phyloP scores from a whole-genome alignment of 1,139 yeast species.

The Pichiaceae sp. region DNA sequence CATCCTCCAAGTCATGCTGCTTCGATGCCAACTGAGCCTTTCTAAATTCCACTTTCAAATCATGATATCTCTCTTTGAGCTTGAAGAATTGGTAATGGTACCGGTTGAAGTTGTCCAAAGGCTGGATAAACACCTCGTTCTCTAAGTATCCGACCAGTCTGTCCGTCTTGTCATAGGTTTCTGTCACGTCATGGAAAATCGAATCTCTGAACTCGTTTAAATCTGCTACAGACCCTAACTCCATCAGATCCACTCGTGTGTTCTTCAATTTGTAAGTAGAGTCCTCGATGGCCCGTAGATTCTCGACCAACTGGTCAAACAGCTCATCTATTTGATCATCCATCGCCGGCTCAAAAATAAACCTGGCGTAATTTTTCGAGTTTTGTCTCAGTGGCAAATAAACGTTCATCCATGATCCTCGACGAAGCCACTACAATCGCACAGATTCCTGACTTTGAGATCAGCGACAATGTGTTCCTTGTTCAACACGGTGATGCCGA shows the following conservation, averaged over 20 bases:
- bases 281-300: background rate
- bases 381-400: background rate
- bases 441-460: conserved; percentile 56
- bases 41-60: conserved; percentile 19
- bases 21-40: conserved; percentile 18
- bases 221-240: background rate
- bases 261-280: background rate
- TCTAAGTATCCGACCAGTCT: background rate
- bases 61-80: conserved; percentile 15
- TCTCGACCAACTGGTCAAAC: background rate
- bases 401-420: conserved; percentile 1
- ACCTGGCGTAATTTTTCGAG: background rate
- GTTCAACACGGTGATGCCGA: conserved; percentile 32
- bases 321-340: background rate
- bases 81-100: conserved; percentile 8
- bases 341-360: background rate
- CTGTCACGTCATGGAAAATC: background rate
- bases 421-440: conserved; percentile 4
- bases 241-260: background rate
- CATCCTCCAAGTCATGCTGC: conserved; percentile 6
- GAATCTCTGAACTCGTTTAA: background rate
- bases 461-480: conserved; percentile 71
- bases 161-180: background rate
- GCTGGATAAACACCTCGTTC: conserved; percentile 1
- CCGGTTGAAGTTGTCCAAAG: conserved; percentile 1